Conservation (phyloP, 768 basidiomycete species). For the Xerocomellus chrysenteron region DNA sequence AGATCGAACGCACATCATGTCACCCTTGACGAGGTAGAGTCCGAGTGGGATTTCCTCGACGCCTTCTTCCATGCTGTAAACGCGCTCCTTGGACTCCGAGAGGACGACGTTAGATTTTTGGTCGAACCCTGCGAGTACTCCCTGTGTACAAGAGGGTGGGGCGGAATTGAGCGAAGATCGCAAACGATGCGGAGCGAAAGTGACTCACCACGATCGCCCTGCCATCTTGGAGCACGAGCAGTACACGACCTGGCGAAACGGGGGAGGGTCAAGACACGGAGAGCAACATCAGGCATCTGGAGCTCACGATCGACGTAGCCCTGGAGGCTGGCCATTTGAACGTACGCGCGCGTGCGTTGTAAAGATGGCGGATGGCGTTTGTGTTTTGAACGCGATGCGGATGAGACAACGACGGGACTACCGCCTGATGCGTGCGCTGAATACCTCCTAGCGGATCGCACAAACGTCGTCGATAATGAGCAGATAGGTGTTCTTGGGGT, state of each 20-base stretch:
- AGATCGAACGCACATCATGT: constrained; percentile 82
- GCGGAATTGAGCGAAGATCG: not conserved
- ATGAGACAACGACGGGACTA: not conserved
- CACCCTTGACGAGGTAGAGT: constrained; percentile 95
- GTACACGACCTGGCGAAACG: constrained; percentile 66
- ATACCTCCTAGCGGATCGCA: too few relatives aligned
- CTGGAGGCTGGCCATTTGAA: constrained; percentile 80
- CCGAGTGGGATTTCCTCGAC: constrained; percentile 95
- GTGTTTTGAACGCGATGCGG: not conserved
- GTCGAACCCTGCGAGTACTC: constrained; percentile 89
- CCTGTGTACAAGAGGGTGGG: constrained; percentile 45
- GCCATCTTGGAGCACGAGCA: constrained; percentile 95
- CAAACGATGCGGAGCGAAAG: not conserved
- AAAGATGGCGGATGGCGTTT: constrained; percentile 2
- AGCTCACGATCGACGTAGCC: constrained; percentile 85
- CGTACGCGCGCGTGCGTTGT: constrained; percentile 17
- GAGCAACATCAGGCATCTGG: not conserved
- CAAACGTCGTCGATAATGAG: too few relatives aligned
- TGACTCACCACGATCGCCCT: constrained; percentile 83
- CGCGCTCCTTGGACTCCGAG: constrained; percentile 89
- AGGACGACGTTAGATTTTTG: constrained; percentile 96
- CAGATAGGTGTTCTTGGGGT: too few relatives aligned
- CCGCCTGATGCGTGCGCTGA: too few relatives aligned
- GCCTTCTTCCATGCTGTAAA: constrained; percentile 87
- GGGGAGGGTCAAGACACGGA: not conserved